Base-by-base conservation (phyloP, 441 rosid genomes). In the Pelargonium australe region DNA sequence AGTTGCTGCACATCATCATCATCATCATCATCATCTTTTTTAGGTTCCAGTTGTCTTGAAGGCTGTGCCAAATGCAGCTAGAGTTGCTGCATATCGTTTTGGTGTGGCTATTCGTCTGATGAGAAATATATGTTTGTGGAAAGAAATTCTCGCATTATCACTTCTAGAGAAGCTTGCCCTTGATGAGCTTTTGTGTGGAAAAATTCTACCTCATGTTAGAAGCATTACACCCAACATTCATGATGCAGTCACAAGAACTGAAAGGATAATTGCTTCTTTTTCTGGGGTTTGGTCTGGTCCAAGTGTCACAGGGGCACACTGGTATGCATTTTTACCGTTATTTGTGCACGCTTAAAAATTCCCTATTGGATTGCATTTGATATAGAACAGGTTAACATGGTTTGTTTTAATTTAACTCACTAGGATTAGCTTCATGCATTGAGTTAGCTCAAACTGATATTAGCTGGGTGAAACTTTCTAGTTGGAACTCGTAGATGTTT, bases 121-220 rank as follows among this genome's bases (percentile, higher is more conserved):
- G 90, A 87, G 84, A 80, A 95, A 90, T 70, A 89, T 95, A 58
- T 87, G 97, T 78, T 75, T 85, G 81, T 92, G 96, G 98, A 95
- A 89, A 79, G 41, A 37, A 75, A 82, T 92, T 71, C 81, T 90
- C 69, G 91, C 93, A 58, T 77, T 87, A 80, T 82, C 96, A 66
- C 82, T 89, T 79, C 69, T 95, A 44, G 96, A 95, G 81, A 88
- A 83, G 77, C 87, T 95, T 77, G 97, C 84, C 69, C 83, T 95
- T 44, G 89, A 86, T 68, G 97, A 90, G 68, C 94, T 95, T 81
- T 82, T 95, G 76, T 78, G 82, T 44, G 87, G 85, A 63, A 92
- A 92, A 85, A 76, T 90, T 70, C 83, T 90, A 34, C 98, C 97
- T 64, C 99, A 90, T 82, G 79, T 92, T 72, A 81, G 87, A 72